Percentiles rank a stretch among this genome's conserved stretches.
These are phyloP conservation scores for Aleurites moluccanus DNA, from an alignment of 441 rosid genomes.

Conservation along the genomic window DNA sequence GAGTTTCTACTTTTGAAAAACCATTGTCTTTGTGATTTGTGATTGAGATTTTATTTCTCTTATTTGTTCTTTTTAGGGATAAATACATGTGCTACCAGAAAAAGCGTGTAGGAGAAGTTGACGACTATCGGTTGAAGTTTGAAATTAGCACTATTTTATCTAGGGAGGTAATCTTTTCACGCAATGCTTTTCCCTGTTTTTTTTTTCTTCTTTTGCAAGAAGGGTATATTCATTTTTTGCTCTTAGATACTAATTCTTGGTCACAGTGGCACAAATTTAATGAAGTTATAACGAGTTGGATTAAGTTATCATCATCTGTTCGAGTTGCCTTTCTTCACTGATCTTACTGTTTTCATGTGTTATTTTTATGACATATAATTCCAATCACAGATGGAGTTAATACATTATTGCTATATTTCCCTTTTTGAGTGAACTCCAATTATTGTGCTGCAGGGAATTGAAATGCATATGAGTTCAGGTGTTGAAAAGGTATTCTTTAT, in stretches of 20 bases:
- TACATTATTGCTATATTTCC: not conserved
- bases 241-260: not conserved
- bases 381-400: not conserved
- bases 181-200: no score
- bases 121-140: conserved; percentile 82
- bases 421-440: conserved; percentile 11
- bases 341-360: conserved; percentile 4
- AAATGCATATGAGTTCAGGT: conserved; percentile 79
- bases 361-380: not conserved
- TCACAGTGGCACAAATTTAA: not conserved
- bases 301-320: not conserved
- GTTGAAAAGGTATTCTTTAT: conserved; percentile 71
- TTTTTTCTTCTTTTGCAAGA: not conserved
- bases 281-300: not conserved
- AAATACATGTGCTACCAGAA: conserved; percentile 60
- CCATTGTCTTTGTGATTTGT: not conserved
- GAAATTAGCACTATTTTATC: conserved; percentile 83
- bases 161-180: conserved; percentile 63
- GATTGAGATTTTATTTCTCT: conserved; percentile 9
- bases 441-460: conserved; percentile 67
- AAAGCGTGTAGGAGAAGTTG: conserved; percentile 67
- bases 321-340: not conserved
- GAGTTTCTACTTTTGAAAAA: not conserved
- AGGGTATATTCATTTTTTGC: not conserved
- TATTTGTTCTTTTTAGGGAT: conserved; percentile 45